Evolutionary conservation across 2,329 filamentous ascomycete species (phyloP), one percentile per base, ranked within the genome.

Genomic region (Colletotrichum coccodes): DNA sequence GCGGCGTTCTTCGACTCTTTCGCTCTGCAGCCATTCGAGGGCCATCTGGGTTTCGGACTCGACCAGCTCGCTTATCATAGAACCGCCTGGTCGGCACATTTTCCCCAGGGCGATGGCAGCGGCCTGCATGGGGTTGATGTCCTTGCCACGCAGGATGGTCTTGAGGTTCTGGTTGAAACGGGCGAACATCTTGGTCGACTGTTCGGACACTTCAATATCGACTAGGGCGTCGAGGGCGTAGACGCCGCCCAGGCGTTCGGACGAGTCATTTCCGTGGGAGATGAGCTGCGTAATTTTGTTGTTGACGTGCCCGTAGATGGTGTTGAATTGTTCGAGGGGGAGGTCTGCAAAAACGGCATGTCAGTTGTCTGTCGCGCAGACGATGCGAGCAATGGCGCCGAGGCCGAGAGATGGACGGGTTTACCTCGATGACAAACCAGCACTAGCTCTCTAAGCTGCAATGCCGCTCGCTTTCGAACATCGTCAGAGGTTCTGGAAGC

Each of bases 31-130:
- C 93, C 95, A 98, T 82, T 99, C 96, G 61, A 99, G 86, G 2
- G 97, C 95, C 21, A 94, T 96, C 79, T 98, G 97, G 70, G 98
- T 95, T 81, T 99, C 95, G 62, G 94, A 95, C 77, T 99, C 96
- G 65, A 99, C 96, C 62, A 99, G 85, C 80, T 98, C 95, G 8
- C 95, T 97, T 50, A 97, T 97, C 71, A 98, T 86, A 36, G 96
- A 95, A 69, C 96, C 96, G 71, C 96, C 96, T 0, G 96, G 96
- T 73, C 94, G 91, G 70, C 95, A 97, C 68, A 99, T 87, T 77
- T 95, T 93, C 52, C 96, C 96, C 32, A 99, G 86, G 4, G 95
- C 95, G 73, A 92, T 90, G 47, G 96, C 95, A 5, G 97, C 96
- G 14, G 93, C 91, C 64, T 97, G 90, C 91, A 99, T 95, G 26